Evolutionary conservation across 345 rosid species (phyloP).

Genomic region (Euphorbia tirucalli): DNA sequence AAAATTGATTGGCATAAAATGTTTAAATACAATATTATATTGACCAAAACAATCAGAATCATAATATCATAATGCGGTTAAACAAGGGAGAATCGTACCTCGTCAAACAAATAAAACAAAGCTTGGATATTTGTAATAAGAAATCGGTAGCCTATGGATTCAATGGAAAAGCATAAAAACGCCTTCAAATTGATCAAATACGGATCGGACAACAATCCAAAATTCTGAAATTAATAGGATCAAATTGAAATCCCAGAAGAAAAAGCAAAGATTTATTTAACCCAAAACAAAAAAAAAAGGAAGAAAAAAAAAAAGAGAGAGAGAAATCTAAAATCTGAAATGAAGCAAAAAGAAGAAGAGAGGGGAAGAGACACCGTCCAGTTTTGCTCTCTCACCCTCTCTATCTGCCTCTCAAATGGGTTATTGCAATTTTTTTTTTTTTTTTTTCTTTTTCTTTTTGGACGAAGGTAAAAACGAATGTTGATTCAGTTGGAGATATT

Average conservation of each 20-base stretch:
- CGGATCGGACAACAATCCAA: slow-evolving; percentile 48
- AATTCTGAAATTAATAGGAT: slow-evolving; percentile 34
- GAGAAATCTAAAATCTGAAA: slow-evolving; percentile 39
- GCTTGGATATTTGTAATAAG: slow-evolving; percentile 31
- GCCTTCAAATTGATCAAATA: slow-evolving; percentile 37
- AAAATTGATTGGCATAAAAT: slow-evolving; percentile 12
- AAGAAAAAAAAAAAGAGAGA: slow-evolving; percentile 25
- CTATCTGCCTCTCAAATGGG: slow-evolving; percentile 6
- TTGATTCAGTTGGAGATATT: background rate
- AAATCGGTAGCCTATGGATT: slow-evolving; percentile 48
- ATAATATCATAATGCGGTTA: slow-evolving; percentile 40
- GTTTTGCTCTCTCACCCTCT: slow-evolving; percentile 30
- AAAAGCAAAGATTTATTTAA: slow-evolving; percentile 13
- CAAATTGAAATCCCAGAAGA: slow-evolving; percentile 29
- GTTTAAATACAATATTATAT: slow-evolving; percentile 8
- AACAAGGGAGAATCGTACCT: slow-evolving; percentile 41
- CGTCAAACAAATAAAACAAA: slow-evolving; percentile 20
- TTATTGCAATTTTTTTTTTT: slow-evolving; percentile 13
- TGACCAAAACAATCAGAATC: slow-evolving; percentile 21
- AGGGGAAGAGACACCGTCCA: slow-evolving; percentile 57
- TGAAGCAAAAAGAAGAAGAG: slow-evolving; percentile 44
- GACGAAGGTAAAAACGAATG: background rate
- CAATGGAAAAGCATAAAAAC: slow-evolving; percentile 27
- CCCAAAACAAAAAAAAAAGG: slow-evolving; percentile 36
- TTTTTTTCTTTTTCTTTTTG: slow-evolving; percentile 8